A percentile compares a stretch with the other conserved stretches of the same genome.
These are phyloP conservation scores for Tuber brumale DNA, from an alignment of 495 filamentous ascomycete genomes.

Conservation along the genomic window DNA sequence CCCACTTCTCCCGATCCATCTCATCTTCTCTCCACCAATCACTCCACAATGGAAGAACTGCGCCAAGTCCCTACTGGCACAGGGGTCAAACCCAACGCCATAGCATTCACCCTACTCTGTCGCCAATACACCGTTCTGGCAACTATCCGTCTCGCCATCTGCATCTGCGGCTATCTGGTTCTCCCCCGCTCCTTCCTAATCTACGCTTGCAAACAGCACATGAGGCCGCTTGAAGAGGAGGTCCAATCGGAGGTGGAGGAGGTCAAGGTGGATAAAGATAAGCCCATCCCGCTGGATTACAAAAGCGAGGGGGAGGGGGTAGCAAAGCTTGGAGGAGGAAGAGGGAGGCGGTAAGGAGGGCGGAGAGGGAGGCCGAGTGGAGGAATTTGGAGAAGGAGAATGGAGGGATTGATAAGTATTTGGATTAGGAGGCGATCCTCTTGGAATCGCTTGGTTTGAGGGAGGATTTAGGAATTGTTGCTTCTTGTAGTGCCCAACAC, in stretches of 20 bases:
- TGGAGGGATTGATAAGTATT: conserved; percentile 31
- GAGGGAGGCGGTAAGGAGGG: not conserved
- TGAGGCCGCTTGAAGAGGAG: conserved; percentile 14
- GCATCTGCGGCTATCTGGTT: conserved; percentile 28
- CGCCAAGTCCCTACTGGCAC: conserved; percentile 8
- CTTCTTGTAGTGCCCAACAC: no score
- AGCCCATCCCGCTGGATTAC: conserved; percentile 2
- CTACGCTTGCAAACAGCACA: conserved; percentile 23
- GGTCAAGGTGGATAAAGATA: conserved; percentile 9
- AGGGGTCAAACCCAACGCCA: conserved; percentile 19
- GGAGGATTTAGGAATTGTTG: no score
- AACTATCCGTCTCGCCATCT: conserved; percentile 23
- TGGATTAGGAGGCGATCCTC: conserved; percentile 19
- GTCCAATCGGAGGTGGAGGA: conserved; percentile 14
- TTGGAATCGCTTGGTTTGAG: no score
- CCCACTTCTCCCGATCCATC: not conserved
- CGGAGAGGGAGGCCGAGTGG: conserved; percentile 26
- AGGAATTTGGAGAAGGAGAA: conserved; percentile 14
- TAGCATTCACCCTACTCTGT: conserved; percentile 22
- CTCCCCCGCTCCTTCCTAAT: conserved; percentile 27
- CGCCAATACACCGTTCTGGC: conserved; percentile 22
- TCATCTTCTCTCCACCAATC: not conserved
- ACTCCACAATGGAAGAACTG: conserved; percentile 18
- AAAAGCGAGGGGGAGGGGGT: conserved; percentile 22
- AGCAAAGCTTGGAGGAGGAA: conserved; percentile 11